Conservation (phyloP, 2,329 filamentous ascomycete genomes). For the Colletotrichum cuscutae region DNA sequence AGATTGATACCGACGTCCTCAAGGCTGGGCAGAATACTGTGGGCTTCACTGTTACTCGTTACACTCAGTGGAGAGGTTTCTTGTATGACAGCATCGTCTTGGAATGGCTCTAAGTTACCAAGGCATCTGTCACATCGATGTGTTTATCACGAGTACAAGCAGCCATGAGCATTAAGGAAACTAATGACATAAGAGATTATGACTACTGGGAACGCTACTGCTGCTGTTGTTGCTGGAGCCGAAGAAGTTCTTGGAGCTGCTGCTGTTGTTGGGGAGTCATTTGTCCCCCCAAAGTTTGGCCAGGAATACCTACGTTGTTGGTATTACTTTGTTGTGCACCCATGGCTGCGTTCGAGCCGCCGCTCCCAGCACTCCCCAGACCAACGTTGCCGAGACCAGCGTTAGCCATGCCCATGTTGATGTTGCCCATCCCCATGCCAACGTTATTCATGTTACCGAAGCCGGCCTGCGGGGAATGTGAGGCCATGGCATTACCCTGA, state of each 20-base stretch:
- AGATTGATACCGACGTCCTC: slow-evolving; percentile 13
- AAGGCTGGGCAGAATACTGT: slow-evolving; percentile 26
- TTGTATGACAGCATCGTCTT: slow-evolving; percentile 33
- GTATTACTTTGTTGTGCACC: background rate
- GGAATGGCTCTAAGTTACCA: slow-evolving; percentile 12
- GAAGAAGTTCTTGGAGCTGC: background rate
- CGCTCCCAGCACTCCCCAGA: background rate
- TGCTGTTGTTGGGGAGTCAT: background rate
- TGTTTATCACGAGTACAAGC: background rate
- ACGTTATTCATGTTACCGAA: background rate
- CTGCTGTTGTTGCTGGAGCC: background rate
- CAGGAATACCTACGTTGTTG: background rate
- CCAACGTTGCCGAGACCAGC: background rate
- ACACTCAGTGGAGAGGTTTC: slow-evolving; percentile 31
- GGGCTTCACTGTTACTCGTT: slow-evolving; percentile 21
- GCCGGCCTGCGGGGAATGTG: background rate
- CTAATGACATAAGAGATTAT: background rate
- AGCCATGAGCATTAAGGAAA: background rate
- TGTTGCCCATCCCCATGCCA: background rate
- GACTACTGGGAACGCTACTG: background rate
- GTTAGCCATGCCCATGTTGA: background rate
- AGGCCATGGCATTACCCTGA: background rate
- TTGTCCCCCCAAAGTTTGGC: background rate
- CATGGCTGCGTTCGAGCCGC: background rate
- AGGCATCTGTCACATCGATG: background rate